Base-by-base conservation (phyloP, 2,329 filamentous ascomycete genomes). In the Botrytis sinoallii region DNA sequence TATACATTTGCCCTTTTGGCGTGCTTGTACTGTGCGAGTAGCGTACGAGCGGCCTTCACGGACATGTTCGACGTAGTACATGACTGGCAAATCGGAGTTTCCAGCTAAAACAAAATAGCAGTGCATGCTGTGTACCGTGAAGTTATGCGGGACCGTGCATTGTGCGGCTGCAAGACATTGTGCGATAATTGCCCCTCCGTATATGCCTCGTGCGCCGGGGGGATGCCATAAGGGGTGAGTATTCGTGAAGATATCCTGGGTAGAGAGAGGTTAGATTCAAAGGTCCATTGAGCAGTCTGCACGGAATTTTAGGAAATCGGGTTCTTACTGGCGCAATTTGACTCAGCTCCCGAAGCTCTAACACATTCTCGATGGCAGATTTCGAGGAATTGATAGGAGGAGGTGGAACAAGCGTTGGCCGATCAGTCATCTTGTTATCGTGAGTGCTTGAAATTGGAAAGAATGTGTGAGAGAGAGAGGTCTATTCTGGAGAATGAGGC, bases 71-170 rank as follows among this genome's bases (percentile, higher is more conserved):
- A 99, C 96, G 81, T 98, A 93, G 85, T 97, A 98, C 75, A 98
- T 87, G 77, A 98, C 92, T 46, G 96, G 95, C 29, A 96, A 91
- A 75, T 92, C 89, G 20, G 90, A 87, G 80, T 95, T 93, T 42
- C 96, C 96, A 7, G 95, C 95, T 2, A 98, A 90, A 48, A 99
- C 91, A 83, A 99, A 99, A 86, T 98, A 99, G 88, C 96, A 98
- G 87, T 99, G 96, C 92, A 97, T 98, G 81, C 92, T 95, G 86
- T 99, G 96, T 68, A 96, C 90, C 74, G 91, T 88, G 83, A 97
- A 98, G 81, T 93, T 87, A 40, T 86, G 82, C 0, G 92, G 91
- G 3, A 99, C 93, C 14, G 96, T 99, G 80, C 90, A 89, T 83
- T 97, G 94, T 38, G 94, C 96, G 2, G 96, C 94, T 64, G 92